These are phyloP conservation scores for Nigrospora osmanthi DNA, from an alignment of 2,329 filamentous ascomycete genomes.

Conservation along the genomic window DNA sequence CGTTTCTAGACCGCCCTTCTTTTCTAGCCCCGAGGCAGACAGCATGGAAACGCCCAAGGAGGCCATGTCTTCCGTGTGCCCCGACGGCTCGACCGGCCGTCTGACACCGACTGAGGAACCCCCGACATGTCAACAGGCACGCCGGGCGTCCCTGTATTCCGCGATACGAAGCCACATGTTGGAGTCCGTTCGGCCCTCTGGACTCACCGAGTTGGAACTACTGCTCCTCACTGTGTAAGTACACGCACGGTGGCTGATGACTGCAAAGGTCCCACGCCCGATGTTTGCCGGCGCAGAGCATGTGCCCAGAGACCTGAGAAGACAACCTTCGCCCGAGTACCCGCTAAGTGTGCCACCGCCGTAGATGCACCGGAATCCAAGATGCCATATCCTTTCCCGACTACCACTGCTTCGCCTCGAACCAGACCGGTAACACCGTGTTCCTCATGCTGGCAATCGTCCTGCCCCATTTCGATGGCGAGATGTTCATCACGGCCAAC, in stretches of 20 bases:
- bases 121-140: background rate
- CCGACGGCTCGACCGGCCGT: no score
- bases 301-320: no score
- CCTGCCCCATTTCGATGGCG: constrained; percentile 35
- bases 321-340: no score
- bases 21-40: background rate
- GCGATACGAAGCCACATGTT: constrained; percentile 15
- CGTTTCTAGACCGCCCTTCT: no score
- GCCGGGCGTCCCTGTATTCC: constrained; percentile 8
- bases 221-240: constrained; percentile 36
- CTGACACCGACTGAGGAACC: background rate
- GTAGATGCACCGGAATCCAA: constrained; percentile 40
- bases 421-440: constrained; percentile 59
- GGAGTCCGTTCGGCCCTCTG: constrained; percentile 27
- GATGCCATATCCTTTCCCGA: constrained; percentile 54
- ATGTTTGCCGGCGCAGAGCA: no score
- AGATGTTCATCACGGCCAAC: constrained; percentile 43
- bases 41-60: background rate
- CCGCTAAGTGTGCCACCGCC: background rate
- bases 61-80: background rate
- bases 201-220: constrained; percentile 36
- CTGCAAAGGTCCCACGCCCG: no score
- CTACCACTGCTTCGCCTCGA: constrained; percentile 55
- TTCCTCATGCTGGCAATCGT: constrained; percentile 46
- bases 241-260: constrained; percentile 1